Percentiles rank a stretch among this genome's conserved stretches.
Evolutionary conservation across 352 stramenopile genomes (phyloP).

Genomic region (Phytophthora citrophthora): DNA sequence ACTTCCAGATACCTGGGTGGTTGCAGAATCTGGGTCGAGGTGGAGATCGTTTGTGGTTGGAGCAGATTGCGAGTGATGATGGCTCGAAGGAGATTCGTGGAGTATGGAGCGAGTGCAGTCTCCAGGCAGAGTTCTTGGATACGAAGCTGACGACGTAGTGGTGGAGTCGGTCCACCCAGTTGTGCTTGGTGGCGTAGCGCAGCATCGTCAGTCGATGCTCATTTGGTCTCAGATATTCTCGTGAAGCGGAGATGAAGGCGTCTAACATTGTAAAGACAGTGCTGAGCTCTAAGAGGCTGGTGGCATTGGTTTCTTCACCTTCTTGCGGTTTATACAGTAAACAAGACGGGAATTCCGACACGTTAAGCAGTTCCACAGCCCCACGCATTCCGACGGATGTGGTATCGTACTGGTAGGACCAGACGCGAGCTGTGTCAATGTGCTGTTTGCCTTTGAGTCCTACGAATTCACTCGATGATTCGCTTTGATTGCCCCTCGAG

Average conservation of each 20-base stretch:
- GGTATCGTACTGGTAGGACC: conserved; percentile 51
- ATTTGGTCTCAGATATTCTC: neutral
- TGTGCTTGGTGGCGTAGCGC: conserved; percentile 38
- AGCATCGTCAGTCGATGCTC: neutral
- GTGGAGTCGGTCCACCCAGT: conserved; percentile 51
- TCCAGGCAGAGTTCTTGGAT: conserved; percentile 24
- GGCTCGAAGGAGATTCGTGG: neutral
- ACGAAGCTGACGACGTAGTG: conserved; percentile 31
- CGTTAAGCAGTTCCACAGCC: conserved; percentile 32
- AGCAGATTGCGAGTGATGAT: conserved; percentile 10
- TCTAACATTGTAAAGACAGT: conserved; percentile 45
- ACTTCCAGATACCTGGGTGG: conserved; percentile 35
- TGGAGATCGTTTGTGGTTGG: conserved; percentile 5
- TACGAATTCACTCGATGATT: conserved; percentile 6
- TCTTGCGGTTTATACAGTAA: conserved; percentile 31
- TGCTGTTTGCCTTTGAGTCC: conserved; percentile 23
- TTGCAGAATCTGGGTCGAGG: conserved; percentile 36
- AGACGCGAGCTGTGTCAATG: conserved; percentile 23
- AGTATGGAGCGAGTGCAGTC: conserved; percentile 37
- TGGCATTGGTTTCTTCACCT: conserved; percentile 8
- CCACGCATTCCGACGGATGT: conserved; percentile 41
- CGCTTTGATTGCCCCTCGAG: conserved; percentile 5
- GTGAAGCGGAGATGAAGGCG: conserved; percentile 26
- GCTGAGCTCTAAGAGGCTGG: conserved; percentile 16
- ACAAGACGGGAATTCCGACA: conserved; percentile 33